phyloP scores from a whole-genome alignment of 768 basidiomycete species.

The Tylopilus plumbeoviolaceoides region DNA sequence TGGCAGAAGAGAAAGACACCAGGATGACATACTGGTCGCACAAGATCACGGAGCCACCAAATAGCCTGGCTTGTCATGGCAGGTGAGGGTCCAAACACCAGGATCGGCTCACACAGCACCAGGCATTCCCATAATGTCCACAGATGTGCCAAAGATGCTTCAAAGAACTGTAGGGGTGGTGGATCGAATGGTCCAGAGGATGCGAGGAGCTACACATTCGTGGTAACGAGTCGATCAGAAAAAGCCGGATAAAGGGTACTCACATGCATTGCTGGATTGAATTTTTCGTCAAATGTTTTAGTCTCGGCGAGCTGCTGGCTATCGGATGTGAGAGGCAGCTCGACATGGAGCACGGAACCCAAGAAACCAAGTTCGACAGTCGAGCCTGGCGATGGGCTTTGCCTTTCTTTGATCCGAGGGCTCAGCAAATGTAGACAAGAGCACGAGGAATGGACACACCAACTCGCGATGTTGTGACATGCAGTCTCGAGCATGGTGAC shows the following conservation, averaged over 20 bases:
- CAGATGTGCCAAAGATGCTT: slow-evolving; percentile 58
- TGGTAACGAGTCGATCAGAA: not conserved
- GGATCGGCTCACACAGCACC: slow-evolving; percentile 82
- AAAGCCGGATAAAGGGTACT: not conserved
- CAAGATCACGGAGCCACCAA: slow-evolving; percentile 87
- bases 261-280: slow-evolving; percentile 52
- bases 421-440: slow-evolving; percentile 5
- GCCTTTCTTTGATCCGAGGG: slow-evolving; percentile 61
- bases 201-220: slow-evolving; percentile 56
- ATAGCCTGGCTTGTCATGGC: slow-evolving; percentile 81
- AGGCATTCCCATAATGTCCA: slow-evolving; percentile 96
- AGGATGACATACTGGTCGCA: slow-evolving; percentile 63
- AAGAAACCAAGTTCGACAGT: slow-evolving; percentile 80
- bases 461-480: slow-evolving; percentile 79
- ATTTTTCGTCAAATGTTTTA: slow-evolving; percentile 46
- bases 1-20: not conserved
- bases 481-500: slow-evolving; percentile 80
- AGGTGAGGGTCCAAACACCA: slow-evolving; percentile 78
- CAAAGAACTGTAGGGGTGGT: slow-evolving; percentile 57
- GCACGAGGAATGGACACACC: slow-evolving; percentile 46
- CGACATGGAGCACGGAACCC: slow-evolving; percentile 68
- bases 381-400: slow-evolving; percentile 59
- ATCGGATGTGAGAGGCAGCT: slow-evolving; percentile 64
- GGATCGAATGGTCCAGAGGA: slow-evolving; percentile 56
- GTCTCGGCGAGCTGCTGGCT: slow-evolving; percentile 69